These are phyloP conservation scores for Mycocentrospora acerina DNA, from an alignment of 2,329 filamentous ascomycete species.

Conservation along the genomic window DNA sequence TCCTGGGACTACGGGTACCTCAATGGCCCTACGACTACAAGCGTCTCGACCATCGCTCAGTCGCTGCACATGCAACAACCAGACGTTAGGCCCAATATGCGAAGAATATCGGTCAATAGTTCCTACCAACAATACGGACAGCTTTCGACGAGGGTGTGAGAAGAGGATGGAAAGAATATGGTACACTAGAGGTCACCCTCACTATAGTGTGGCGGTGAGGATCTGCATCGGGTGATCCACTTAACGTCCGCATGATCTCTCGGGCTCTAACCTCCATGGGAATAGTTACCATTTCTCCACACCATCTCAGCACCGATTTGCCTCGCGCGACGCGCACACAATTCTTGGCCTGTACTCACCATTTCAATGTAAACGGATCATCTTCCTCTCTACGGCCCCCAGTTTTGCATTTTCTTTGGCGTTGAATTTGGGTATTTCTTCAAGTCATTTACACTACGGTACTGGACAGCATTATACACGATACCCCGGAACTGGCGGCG, in stretches of 20 bases:
- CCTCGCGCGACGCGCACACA: conserved; percentile 23
- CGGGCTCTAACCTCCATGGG: conserved; percentile 24
- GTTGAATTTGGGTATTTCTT: conserved; percentile 13
- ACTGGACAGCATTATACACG: conserved; percentile 30
- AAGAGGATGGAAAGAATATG: conserved; percentile 8
- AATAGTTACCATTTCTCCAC: conserved; percentile 22
- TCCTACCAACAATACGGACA: conserved; percentile 41
- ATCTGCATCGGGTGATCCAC: conserved; percentile 36
- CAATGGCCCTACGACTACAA: conserved; percentile 25
- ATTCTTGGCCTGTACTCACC: conserved; percentile 7
- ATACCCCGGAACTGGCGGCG: conserved; percentile 38
- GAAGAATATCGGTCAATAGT: conserved; percentile 32
- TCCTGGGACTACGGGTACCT: conserved; percentile 43
- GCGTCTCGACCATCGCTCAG: conserved; percentile 29
- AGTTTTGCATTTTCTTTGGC: conserved; percentile 15
- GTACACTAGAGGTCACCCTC: conserved; percentile 16
- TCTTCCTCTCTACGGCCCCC: conserved; percentile 5
- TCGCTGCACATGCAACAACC: conserved; percentile 37
- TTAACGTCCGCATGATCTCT: conserved; percentile 33
- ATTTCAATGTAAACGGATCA: background rate
- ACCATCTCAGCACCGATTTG: conserved; percentile 27
- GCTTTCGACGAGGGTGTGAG: conserved; percentile 41
- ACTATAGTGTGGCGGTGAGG: conserved; percentile 23
- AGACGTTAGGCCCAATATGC: conserved; percentile 31
- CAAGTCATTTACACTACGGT: conserved; percentile 14